Conservation (phyloP, 441 rosid genomes). For the Bocquillonia castaneifolia region DNA sequence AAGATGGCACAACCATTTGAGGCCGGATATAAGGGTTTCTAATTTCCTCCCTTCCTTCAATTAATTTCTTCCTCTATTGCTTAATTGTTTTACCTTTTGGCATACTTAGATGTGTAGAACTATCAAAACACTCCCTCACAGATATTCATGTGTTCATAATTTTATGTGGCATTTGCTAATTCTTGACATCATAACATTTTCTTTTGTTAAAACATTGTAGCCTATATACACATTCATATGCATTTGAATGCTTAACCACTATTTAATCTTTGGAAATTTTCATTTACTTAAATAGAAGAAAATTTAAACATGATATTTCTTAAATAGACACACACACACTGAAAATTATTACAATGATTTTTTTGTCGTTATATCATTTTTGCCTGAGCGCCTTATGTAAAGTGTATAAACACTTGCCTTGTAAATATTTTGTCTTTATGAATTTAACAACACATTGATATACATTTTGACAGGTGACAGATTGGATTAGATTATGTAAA, state of each 20-base stretch:
- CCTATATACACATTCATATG: not conserved
- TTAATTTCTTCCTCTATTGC: not conserved
- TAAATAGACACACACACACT: no score
- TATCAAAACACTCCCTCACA: no score
- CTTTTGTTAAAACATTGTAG: not conserved
- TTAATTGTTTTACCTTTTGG: not conserved
- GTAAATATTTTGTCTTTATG: slow-evolving; percentile 9
- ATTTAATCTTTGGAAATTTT: not conserved
- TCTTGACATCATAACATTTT: not conserved
- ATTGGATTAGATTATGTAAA: not conserved
- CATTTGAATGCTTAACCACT: not conserved
- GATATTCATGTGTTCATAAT: not conserved
- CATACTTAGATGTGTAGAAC: not conserved
- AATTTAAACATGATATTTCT: no score
- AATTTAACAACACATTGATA: slow-evolving; percentile 20
- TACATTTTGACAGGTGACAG: slow-evolving; percentile 17
- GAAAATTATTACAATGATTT: no score
- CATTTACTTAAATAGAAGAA: not conserved
- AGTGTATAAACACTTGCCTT: not conserved
- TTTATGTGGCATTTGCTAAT: not conserved
- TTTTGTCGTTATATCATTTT: not conserved
- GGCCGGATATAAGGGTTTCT: slow-evolving; percentile 69
- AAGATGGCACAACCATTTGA: slow-evolving; percentile 84
- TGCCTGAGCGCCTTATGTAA: slow-evolving; percentile 2
- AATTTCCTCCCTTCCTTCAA: not conserved